These are phyloP conservation scores for Ustilago crameri DNA, from an alignment of 1,284 basidiomycete genomes.

Conservation along the genomic window DNA sequence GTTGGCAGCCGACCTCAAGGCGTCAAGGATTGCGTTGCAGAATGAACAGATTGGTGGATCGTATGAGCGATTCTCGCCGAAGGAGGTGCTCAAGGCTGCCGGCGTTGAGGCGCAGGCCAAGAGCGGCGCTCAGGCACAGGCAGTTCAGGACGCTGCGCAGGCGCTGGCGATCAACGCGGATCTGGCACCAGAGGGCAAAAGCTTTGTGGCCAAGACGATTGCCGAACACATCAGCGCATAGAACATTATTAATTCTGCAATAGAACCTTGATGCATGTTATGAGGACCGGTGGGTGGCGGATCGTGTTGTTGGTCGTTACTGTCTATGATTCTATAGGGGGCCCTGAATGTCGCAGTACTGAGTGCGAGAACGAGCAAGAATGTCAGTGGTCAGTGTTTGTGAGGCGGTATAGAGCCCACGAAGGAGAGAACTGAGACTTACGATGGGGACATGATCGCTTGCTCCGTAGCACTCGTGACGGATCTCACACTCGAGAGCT, in stretches of 20 bases:
- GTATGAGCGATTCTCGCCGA: slow-evolving; percentile 21
- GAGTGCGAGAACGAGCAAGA: not conserved
- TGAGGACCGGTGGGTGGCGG: not conserved
- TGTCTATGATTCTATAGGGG: slow-evolving; percentile 32
- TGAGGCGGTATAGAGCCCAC: no score
- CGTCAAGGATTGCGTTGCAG: slow-evolving; percentile 26
- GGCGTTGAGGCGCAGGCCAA: slow-evolving; percentile 8
- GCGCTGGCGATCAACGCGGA: slow-evolving; percentile 32
- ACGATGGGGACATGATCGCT: slow-evolving; percentile 81
- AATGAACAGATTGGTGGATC: slow-evolving; percentile 39
- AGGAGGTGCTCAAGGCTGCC: slow-evolving; percentile 20
- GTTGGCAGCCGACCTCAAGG: slow-evolving; percentile 31
- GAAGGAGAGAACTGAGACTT: slow-evolving; percentile 7
- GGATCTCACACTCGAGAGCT: slow-evolving; percentile 81
- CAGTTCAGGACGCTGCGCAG: slow-evolving; percentile 32
- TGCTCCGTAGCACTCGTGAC: slow-evolving; percentile 83
- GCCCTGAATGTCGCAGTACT: slow-evolving; percentile 46
- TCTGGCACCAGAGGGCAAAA: slow-evolving; percentile 29
- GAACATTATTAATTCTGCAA: not conserved
- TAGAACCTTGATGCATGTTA: not conserved
- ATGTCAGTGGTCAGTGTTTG: not conserved
- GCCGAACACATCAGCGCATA: slow-evolving; percentile 22
- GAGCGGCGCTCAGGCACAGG: not conserved
- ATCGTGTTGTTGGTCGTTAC: no score
- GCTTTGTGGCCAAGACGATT: slow-evolving; percentile 27